phyloP scores from a whole-genome alignment of 768 basidiomycete genomes.

The Rubroboletus pulcherrimus region DNA sequence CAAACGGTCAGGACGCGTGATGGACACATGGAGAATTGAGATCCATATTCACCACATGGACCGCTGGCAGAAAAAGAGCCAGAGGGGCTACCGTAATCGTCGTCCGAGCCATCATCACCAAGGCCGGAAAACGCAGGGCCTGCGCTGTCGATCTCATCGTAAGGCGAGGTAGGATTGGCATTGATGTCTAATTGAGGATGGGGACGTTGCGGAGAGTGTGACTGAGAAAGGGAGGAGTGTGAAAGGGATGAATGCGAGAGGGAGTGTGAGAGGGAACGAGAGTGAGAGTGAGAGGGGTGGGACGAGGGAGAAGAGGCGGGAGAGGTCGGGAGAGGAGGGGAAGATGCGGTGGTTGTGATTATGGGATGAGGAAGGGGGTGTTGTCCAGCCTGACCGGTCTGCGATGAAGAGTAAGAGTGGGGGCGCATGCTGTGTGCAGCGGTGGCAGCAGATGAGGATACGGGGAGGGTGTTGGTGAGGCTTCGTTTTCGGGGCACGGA shows the following conservation, averaged over 20 bases:
- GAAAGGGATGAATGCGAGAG: conserved; percentile 22
- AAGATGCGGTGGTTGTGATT: conserved; percentile 32
- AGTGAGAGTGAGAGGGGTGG: conserved; percentile 22
- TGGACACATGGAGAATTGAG: background rate
- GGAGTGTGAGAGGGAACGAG: conserved; percentile 20
- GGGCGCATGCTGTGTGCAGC: conserved; percentile 20
- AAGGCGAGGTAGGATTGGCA: conserved; percentile 31
- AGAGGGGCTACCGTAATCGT: conserved; percentile 21
- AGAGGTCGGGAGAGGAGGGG: conserved; percentile 25
- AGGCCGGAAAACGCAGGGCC: conserved; percentile 23
- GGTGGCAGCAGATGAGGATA: conserved; percentile 13
- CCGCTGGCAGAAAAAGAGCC: conserved; percentile 11
- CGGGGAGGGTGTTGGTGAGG: conserved; percentile 47
- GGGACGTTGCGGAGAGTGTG: conserved; percentile 16
- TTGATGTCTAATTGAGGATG: conserved; percentile 30
- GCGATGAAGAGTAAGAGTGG: conserved; percentile 22
- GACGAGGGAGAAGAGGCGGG: conserved; percentile 24
- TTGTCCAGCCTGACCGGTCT: background rate
- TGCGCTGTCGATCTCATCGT: conserved; percentile 59
- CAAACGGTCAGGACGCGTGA: background rate
- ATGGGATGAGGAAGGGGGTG: conserved; percentile 25
- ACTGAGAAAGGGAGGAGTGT: conserved; percentile 20
- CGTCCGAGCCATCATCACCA: conserved; percentile 26
- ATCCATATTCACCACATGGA: conserved; percentile 3
- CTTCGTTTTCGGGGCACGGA: conserved; percentile 66